A percentile compares a stretch with the other conserved stretches of the same genome.
phyloP scores from a whole-genome alignment of 2,329 filamentous ascomycete genomes.

The Aspergillus spinulosporus region DNA sequence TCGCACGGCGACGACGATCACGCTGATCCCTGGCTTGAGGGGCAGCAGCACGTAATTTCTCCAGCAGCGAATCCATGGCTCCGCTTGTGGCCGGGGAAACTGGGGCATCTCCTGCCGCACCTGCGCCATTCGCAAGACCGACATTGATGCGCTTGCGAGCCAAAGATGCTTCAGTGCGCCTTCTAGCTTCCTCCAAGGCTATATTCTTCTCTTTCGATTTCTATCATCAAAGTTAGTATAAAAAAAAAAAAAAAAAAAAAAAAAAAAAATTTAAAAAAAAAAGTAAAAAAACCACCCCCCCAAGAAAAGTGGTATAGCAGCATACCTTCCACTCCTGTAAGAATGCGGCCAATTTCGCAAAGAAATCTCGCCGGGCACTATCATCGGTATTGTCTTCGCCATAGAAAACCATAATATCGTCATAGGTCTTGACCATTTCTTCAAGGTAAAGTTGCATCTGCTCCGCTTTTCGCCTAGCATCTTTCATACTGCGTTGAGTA shows the following conservation, averaged over 20 bases:
- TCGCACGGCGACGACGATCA: constrained; percentile 80
- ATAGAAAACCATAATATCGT: constrained; percentile 95
- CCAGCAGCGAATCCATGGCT: constrained; percentile 92
- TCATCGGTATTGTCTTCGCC: constrained; percentile 92
- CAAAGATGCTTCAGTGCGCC: constrained; percentile 86
- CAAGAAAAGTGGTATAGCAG: constrained; percentile 59
- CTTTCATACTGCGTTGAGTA: constrained; percentile 93
- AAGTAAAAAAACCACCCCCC: constrained; percentile 36
- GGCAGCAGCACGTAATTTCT: constrained; percentile 90
- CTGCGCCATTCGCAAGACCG: constrained; percentile 63
- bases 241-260: no score
- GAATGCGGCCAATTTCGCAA: constrained; percentile 87
- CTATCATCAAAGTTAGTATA: constrained; percentile 41
- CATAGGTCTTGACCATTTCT: constrained; percentile 86
- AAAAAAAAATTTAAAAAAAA: no score
- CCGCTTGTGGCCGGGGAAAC: constrained; percentile 73
- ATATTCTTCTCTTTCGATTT: constrained; percentile 93
- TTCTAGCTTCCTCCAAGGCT: constrained; percentile 74
- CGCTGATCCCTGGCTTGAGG: constrained; percentile 86
- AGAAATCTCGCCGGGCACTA: constrained; percentile 92
- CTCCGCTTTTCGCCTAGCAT: constrained; percentile 90
- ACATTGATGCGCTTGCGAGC: constrained; percentile 73
- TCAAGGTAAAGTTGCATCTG: constrained; percentile 93
- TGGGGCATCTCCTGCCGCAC: constrained; percentile 49
- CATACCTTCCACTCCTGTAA: constrained; percentile 83